These are phyloP conservation scores for Thuja plicata DNA, from an alignment of 83 land plant genomes.

Conservation along the genomic window DNA sequence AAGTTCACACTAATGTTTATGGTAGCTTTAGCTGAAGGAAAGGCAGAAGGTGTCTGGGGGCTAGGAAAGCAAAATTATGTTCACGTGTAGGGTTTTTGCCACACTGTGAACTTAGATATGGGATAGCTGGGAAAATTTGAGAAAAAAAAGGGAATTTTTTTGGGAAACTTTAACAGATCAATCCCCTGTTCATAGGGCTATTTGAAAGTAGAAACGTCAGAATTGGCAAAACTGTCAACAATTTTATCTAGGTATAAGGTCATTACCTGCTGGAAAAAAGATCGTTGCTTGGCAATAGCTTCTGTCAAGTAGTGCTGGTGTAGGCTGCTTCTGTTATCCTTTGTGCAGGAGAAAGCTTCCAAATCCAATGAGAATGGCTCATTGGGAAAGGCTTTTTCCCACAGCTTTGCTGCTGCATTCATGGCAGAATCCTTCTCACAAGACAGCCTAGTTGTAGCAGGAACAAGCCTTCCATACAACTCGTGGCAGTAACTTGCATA, in stretches of 20 bases:
- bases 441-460: slow-evolving; percentile 42
- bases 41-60: too few relatives aligned
- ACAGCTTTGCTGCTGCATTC: background rate
- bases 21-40: too few relatives aligned
- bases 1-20: too few relatives aligned
- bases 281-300: slow-evolving; percentile 69
- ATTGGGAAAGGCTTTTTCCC: background rate
- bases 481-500: slow-evolving; percentile 74
- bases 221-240: too few relatives aligned
- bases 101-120: too few relatives aligned
- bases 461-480: slow-evolving; percentile 51
- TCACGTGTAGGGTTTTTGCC: too few relatives aligned
- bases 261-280: slow-evolving; percentile 86
- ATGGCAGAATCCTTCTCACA: slow-evolving; percentile 27
- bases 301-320: slow-evolving; percentile 35
- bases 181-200: background rate
- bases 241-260: background rate
- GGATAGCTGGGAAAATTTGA: too few relatives aligned
- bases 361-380: background rate
- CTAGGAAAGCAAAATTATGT: too few relatives aligned
- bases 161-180: too few relatives aligned
- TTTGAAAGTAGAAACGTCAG: background rate
- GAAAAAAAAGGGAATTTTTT: too few relatives aligned
- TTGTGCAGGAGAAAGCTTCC: background rate
- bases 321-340: background rate